Base-by-base conservation (phyloP, 192 early-diverging fungal species). In the Umbelopsis sp. region DNA sequence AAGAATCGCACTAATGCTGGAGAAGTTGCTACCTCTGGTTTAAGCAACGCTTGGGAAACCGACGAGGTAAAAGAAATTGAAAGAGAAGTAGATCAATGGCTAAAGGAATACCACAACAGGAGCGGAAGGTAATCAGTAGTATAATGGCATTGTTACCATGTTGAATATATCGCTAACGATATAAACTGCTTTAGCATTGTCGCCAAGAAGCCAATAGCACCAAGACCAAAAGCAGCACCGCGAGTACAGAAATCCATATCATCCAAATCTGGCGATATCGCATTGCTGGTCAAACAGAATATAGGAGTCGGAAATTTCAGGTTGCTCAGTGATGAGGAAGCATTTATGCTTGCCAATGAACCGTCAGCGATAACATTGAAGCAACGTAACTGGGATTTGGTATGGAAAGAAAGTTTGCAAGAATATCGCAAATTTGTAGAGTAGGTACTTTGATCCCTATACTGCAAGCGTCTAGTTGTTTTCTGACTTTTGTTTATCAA, bases 11-110 rank as follows among this genome's bases (percentile, higher is more conserved):
- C 52, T 3, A 69, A 72, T 44, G 72, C 78, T 10, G 84, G 80
- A 7, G 69, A 74, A 45, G 72, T 70, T 41, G 74, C 78, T 45
- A 36, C 70, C 31, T 80, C 78, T 22, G 76, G 68, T 17, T 74
- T 88, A 8, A 86, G 86, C 21, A 69, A 78, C 1, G 75, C 75
- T 2, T 88, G 86, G 86, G 49, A 88, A 11, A 74, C 77, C 0
- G 76, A 77, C 4, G 75, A 84, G 31, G 84, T 88, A 3, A 82
- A 83, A 41, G 74, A 66, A 8, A 78, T 82, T 8, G 86, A 85
- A 50, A 74, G 73, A 21, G 74, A 86, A 62, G 76, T 88, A 1
- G 74, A 79, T 34, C 36, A 51, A 34, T 88, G 86, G 86, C 72
- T 88, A 29, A 82, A 80, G 45, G 78, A 88, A 47, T 84, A 78